Evolutionary conservation across 345 rosid genomes (phyloP).

Genomic region (Stellera chamaejasme): DNA sequence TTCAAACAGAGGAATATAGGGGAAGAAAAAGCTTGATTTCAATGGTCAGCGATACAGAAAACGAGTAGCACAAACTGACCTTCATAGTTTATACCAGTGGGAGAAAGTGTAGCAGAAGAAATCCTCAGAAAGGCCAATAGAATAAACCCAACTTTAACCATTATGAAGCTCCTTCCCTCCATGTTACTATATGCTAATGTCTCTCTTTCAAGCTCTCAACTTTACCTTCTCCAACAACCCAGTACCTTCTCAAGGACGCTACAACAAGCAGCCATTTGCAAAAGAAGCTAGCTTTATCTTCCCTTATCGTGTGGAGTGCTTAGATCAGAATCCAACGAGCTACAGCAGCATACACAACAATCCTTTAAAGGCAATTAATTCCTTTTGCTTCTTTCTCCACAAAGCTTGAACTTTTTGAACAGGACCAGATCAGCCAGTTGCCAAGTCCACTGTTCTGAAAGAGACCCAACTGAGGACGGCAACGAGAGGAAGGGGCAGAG

Average conservation of each 20-base stretch:
- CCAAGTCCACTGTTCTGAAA: slow-evolving; percentile 23
- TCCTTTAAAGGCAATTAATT: slow-evolving; percentile 14
- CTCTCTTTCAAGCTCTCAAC: slow-evolving; percentile 14
- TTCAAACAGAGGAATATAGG: background rate
- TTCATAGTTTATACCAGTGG: slow-evolving; percentile 94
- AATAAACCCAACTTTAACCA: slow-evolving; percentile 45
- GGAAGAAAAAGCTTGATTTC: slow-evolving; percentile 7
- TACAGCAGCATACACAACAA: slow-evolving; percentile 15
- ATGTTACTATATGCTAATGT: slow-evolving; percentile 9
- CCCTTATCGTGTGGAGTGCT: slow-evolving; percentile 20
- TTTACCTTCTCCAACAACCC: slow-evolving; percentile 15
- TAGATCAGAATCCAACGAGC: slow-evolving; percentile 22
- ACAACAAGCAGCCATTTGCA: slow-evolving; percentile 23
- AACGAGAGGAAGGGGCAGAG: slow-evolving; percentile 23
- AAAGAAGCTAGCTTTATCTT: slow-evolving; percentile 15
- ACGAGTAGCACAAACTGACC: slow-evolving; percentile 36
- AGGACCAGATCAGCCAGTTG: slow-evolving; percentile 25
- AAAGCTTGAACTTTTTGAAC: slow-evolving; percentile 7
- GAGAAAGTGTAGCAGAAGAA: slow-evolving; percentile 90
- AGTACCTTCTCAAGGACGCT: slow-evolving; percentile 16
- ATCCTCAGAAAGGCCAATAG: slow-evolving; percentile 48
- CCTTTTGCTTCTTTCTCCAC: background rate
- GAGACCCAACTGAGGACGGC: slow-evolving; percentile 18
- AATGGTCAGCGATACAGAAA: too few relatives aligned
- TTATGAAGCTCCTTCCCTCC: slow-evolving; percentile 33